A percentile compares a stretch with the other conserved stretches of the same genome.
These are phyloP conservation scores for Nicotiana sylvestris DNA, from an alignment of 257 asterid species.

Conservation along the genomic window DNA sequence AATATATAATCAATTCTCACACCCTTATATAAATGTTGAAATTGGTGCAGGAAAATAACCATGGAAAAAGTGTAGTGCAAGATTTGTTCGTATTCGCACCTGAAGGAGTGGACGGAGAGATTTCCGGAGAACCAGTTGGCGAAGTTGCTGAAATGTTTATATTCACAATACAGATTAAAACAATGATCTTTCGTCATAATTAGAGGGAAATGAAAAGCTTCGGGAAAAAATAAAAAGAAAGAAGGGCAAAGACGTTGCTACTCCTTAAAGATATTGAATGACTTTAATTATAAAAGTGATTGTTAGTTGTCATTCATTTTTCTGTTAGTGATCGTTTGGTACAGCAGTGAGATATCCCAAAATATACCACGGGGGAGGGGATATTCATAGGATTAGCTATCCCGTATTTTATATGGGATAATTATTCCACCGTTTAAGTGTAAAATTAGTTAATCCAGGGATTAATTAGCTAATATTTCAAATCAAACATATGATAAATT, in stretches of 20 bases:
- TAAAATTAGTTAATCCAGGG: no score
- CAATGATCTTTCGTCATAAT: neutral
- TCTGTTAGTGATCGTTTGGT: no score
- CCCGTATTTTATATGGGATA: no score
- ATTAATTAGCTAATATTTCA: no score
- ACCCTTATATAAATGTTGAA: neutral
- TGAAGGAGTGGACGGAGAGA: slow-evolving; percentile 13
- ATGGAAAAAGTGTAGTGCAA: neutral
- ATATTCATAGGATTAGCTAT: no score
- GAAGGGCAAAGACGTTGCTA: neutral
- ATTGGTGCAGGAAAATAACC: neutral
- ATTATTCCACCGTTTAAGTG: no score
- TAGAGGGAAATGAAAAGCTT: neutral
- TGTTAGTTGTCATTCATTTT: no score
- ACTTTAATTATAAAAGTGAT: no score
- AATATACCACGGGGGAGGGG: no score
- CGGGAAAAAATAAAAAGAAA: neutral
- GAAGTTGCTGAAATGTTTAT: slow-evolving; percentile 3
- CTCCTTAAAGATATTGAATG: no score
- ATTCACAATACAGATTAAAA: neutral
- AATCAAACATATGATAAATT: no score
- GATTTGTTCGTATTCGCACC: slow-evolving; percentile 7
- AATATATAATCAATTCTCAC: neutral
- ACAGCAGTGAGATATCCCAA: no score
- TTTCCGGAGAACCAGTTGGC: neutral